Evolutionary conservation across 805 yeast species (phyloP).

Genomic region (Pichia pseudocactophila): DNA sequence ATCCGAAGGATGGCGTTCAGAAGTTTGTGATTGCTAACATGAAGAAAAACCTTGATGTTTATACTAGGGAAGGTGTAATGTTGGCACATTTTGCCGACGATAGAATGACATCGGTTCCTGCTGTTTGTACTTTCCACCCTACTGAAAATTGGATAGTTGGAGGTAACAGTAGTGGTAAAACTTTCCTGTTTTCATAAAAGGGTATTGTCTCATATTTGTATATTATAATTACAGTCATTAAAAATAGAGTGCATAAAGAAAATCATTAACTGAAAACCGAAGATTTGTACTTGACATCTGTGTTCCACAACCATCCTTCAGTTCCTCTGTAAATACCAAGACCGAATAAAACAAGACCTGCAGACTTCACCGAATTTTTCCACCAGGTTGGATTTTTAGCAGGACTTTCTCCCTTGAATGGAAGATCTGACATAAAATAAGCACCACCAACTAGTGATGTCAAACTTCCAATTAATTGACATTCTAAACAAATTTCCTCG

Average conservation of each 20-base stretch:
- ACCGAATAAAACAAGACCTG: slow-evolving; percentile 46
- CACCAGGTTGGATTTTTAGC: slow-evolving; percentile 52
- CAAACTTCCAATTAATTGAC: slow-evolving; percentile 57
- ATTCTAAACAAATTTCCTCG: slow-evolving; percentile 54
- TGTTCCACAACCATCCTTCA: slow-evolving; percentile 52
- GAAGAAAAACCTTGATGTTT: slow-evolving; percentile 82
- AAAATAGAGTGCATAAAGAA: background rate
- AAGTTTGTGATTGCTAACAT: slow-evolving; percentile 90
- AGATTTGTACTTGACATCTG: slow-evolving; percentile 22
- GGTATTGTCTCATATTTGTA: background rate
- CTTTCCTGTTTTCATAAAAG: slow-evolving; percentile 41
- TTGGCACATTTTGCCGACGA: slow-evolving; percentile 59
- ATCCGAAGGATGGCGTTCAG: slow-evolving; percentile 61
- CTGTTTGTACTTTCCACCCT: slow-evolving; percentile 78
- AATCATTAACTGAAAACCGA: background rate
- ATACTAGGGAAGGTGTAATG: slow-evolving; percentile 65
- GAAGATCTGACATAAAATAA: slow-evolving; percentile 49
- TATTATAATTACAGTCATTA: background rate
- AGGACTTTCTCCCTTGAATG: slow-evolving; percentile 35
- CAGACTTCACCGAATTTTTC: slow-evolving; percentile 41
- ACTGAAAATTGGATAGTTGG: slow-evolving; percentile 86
- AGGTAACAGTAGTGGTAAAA: slow-evolving; percentile 90
- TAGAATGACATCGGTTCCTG: slow-evolving; percentile 82
- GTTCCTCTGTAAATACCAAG: slow-evolving; percentile 57
- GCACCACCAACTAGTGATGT: slow-evolving; percentile 53